phyloP scores from a whole-genome alignment of 1,139 yeast species.

The Spathaspora sp. region DNA sequence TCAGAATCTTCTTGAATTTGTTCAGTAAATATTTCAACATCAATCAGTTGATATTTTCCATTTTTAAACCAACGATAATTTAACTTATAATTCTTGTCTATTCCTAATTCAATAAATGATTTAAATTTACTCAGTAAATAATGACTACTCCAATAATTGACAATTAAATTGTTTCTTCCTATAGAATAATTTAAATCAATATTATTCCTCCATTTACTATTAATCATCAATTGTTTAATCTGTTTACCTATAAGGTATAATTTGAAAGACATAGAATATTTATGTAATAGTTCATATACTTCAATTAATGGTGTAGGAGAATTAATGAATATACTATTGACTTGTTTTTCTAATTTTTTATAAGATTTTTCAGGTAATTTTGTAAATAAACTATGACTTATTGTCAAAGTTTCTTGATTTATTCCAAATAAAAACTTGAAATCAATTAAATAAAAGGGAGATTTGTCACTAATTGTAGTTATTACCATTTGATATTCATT shows the following conservation, averaged over 20 bases:
- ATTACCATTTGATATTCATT: constrained; percentile 50
- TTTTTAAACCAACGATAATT: constrained; percentile 70
- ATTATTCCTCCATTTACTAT: constrained; percentile 62
- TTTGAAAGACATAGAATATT: constrained; percentile 72
- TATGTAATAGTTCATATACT: constrained; percentile 66
- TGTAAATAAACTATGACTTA: constrained; percentile 32
- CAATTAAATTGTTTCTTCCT: constrained; percentile 56
- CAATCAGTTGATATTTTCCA: constrained; percentile 36
- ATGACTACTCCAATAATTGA: constrained; percentile 70
- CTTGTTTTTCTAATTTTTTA: constrained; percentile 50
- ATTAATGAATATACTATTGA: constrained; percentile 45
- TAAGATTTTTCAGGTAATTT: constrained; percentile 36
- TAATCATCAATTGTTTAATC: constrained; percentile 52
- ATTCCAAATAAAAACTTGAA: constrained; percentile 62
- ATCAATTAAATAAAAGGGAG: constrained; percentile 78
- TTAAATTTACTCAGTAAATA: constrained; percentile 36
- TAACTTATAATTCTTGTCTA: constrained; percentile 51
- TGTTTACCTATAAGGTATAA: constrained; percentile 69
- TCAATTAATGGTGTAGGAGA: constrained; percentile 45
- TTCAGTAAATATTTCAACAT: constrained; percentile 14
- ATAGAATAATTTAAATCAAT: constrained; percentile 67
- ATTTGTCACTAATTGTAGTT: constrained; percentile 28
- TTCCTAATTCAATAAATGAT: constrained; percentile 65
- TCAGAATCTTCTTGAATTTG: constrained; percentile 2
- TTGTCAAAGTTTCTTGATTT: constrained; percentile 34